Conservation (phyloP, 768 basidiomycete genomes). For the Butyriboletus loyo region DNA sequence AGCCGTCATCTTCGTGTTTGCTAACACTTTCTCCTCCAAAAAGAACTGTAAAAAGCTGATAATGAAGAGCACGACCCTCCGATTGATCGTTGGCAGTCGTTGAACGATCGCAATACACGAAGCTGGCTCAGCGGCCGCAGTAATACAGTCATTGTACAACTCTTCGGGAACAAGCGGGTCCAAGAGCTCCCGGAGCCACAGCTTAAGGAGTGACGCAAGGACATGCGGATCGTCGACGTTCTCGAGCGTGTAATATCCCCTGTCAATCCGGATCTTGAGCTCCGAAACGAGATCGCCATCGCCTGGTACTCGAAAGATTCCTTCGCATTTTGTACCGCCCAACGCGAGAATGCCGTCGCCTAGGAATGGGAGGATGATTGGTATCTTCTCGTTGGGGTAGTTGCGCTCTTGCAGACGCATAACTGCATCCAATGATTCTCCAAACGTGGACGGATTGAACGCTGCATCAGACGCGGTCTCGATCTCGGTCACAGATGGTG, state of each 20-base stretch:
- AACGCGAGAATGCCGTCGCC: constrained; percentile 88
- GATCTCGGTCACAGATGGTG: constrained; percentile 80
- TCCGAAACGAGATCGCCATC: constrained; percentile 87
- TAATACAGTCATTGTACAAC: constrained; percentile 88
- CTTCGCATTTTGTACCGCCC: constrained; percentile 81
- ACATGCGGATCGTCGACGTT: constrained; percentile 90
- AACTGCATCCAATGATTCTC: constrained; percentile 83
- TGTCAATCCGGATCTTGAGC: constrained; percentile 85
- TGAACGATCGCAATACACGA: constrained; percentile 73
- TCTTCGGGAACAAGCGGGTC: constrained; percentile 91
- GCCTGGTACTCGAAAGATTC: constrained; percentile 91
- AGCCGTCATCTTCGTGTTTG: constrained; percentile 84
- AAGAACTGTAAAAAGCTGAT: constrained; percentile 91
- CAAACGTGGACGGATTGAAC: constrained; percentile 93
- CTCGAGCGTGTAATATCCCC: constrained; percentile 87
- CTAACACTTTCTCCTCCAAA: constrained; percentile 70
- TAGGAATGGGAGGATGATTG: constrained; percentile 92
- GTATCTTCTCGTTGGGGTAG: constrained; percentile 81
- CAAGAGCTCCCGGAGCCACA: constrained; percentile 89
- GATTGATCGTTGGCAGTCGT: constrained; percentile 79
- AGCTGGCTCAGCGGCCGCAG: constrained; percentile 59
- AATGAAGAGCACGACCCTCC: constrained; percentile 82
- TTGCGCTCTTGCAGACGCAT: constrained; percentile 82
- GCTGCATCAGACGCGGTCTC: constrained; percentile 94
- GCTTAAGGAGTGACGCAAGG: constrained; percentile 84